Evolutionary conservation across 305 asterid species (phyloP), one percentile per base, ranked within the genome.

Genomic region (Fraxinus platypoda): DNA sequence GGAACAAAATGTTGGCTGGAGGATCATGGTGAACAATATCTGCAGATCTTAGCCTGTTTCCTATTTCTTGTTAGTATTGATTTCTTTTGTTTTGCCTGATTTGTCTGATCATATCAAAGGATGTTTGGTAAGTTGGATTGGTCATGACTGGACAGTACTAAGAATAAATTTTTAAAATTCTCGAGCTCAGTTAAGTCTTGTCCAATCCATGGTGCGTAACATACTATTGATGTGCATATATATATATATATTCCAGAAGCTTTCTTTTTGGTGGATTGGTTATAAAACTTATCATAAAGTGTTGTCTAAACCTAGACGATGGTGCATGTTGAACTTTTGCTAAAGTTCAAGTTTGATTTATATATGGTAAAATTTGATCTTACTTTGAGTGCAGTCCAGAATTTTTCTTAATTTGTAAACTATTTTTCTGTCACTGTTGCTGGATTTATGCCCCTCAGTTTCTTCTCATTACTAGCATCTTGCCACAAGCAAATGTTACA

Each of bases 1-100:
- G 91, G 91, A 85, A 75, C 66, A 90, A 90, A 23, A 81, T 88
- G 87, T 49, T 15, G 19, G 21, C 21, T 15, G 59, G 59, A 49
- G 59, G 59, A 49, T 49, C 59, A 15, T 49, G 59, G 59, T 49
- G 59, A 49, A 49, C 4, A 49, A 49, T 49, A 46, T 46, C 59
- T 49, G 21, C 59, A 49, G 59, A 12, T 43, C 17, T 43, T 43
- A 43, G n/a, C 54, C 54, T 12, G 4, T 43, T 43, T 43, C 54
- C 17, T 41, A 3, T 43, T 43, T 43, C 54, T 43, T 43, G 33
- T 34, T 35, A 52, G 38, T 64, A 75, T 76, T 78, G 62, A 57
- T 54, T 74, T 34, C 62, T 81, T 15, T 23, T 34, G 74, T 72
- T 64, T 74, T 81, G 80, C 43, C 78, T 34, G 33, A 25, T 74